Evolutionary conservation across 768 basidiomycete species (phyloP).

Genomic region (Naganishia vishniacii): DNA sequence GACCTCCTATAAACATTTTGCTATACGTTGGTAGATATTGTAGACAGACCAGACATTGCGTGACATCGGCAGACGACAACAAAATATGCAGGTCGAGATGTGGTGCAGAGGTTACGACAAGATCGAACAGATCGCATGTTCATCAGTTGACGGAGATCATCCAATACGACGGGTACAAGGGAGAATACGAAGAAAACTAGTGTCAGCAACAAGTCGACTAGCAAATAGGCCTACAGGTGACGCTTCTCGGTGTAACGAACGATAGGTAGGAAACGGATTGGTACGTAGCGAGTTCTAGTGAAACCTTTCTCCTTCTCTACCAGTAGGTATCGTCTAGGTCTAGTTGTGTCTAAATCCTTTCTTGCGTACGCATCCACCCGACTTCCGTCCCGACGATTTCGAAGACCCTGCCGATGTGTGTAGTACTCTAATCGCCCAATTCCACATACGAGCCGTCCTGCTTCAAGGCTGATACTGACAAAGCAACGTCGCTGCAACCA

Average conservation of each 20-base stretch:
- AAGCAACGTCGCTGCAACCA: too few relatives aligned
- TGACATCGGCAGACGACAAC: too few relatives aligned
- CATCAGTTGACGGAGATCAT: slow-evolving; percentile 47
- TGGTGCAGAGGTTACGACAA: background rate
- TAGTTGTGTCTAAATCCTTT: too few relatives aligned
- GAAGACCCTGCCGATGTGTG: too few relatives aligned
- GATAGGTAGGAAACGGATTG: slow-evolving; percentile 16
- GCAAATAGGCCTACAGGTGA: slow-evolving; percentile 25
- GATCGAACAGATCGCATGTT: slow-evolving; percentile 53
- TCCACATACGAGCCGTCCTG: too few relatives aligned
- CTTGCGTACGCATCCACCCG: too few relatives aligned
- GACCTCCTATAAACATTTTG: slow-evolving; percentile 99
- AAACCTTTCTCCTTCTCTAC: slow-evolving; percentile 9
- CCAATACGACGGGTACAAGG: slow-evolving; percentile 52
- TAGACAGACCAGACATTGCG: too few relatives aligned
- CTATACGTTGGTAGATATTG: slow-evolving; percentile 51
- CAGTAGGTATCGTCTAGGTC: background rate
- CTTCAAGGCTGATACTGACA: too few relatives aligned
- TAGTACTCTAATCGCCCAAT: too few relatives aligned
- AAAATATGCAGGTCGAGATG: too few relatives aligned
- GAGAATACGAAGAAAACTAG: slow-evolving; percentile 44
- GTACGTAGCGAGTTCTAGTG: slow-evolving; percentile 20
- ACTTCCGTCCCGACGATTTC: too few relatives aligned
- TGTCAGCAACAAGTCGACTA: slow-evolving; percentile 20
- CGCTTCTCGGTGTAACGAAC: slow-evolving; percentile 32